Evolutionary conservation across 371 early-diverging fungal genomes (phyloP).

Genomic region (Mucor ambiguus): DNA sequence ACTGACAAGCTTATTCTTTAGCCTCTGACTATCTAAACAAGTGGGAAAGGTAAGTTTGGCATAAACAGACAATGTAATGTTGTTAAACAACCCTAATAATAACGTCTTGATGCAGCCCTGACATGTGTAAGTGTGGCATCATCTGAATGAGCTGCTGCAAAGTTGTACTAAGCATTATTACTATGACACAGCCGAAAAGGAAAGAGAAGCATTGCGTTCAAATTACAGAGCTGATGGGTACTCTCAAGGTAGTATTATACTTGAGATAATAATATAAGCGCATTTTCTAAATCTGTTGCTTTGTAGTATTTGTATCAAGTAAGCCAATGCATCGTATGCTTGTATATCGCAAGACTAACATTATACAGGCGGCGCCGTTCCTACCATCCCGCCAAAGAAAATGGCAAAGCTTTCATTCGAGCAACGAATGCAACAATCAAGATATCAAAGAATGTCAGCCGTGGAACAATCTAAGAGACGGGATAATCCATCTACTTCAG

Average conservation of each 20-base stretch:
- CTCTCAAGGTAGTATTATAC: background rate
- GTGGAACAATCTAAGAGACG: background rate
- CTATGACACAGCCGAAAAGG: background rate
- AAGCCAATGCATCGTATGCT: background rate
- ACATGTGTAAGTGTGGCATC: background rate
- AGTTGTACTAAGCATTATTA: background rate
- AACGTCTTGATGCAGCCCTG: background rate
- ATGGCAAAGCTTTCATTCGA: background rate
- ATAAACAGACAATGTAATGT: background rate
- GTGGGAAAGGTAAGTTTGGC: slow-evolving; percentile 1
- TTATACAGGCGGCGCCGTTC: background rate
- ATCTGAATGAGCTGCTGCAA: background rate
- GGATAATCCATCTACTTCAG: background rate
- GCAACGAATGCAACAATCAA: background rate
- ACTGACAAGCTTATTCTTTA: background rate
- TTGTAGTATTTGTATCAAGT: background rate
- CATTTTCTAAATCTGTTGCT: background rate
- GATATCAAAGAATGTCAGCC: background rate
- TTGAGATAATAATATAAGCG: background rate
- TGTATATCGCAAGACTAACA: background rate
- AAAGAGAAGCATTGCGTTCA: background rate
- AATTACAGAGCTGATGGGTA: background rate
- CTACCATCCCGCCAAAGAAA: background rate
- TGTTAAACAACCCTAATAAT: background rate
- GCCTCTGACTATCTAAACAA: background rate